Evolutionary conservation across 352 stramenopile genomes (phyloP), one percentile per base, ranked within the genome.

Genomic region (Phytophthora chlamydospora): DNA sequence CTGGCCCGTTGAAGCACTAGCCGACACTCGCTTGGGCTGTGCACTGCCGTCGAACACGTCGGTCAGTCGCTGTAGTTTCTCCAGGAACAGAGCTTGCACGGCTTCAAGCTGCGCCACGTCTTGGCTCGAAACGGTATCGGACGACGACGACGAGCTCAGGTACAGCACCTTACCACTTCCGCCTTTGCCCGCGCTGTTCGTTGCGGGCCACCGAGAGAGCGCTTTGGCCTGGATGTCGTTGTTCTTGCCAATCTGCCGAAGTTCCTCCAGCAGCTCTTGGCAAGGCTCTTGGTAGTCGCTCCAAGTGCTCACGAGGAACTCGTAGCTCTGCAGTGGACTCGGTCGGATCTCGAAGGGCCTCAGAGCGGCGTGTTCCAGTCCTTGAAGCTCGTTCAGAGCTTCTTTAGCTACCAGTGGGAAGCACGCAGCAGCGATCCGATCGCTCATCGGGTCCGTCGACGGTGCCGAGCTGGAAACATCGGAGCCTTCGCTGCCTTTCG

Each of bases 91-190:
- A 12, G 58, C 13, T 31, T 90, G 75, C 0, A 85, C 54, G 0
- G 78, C 74, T n/a, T 90, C 79, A 10, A 88, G 68, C 48, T 91
- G 81, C 3, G 68, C 71, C n/a, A 89, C 83, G 36, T 91, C 78
- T 48, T 91, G 82, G 34, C 78, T 91, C 1, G 78, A 89, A 2
- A 91, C 49, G 2, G 17, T 68, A 29, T 73, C 62, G 2, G 63
- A 38, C 0, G 78, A 78, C 1, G 53, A 68, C 4, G 77, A 85
- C 1, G 82, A 82, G 47, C 80, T 89, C 48, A 89, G 16, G 33
- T 91, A 84, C 39, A 86, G 52, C 16, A 84, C 65, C 2, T 80
- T 62, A 10, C 50, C 58, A 33, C 71, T 63, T 24, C 42, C 35
- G 21, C 49, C 56, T 14, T 49, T 60, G 0, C 45, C 67, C 46